Evolutionary conservation across 768 basidiomycete species (phyloP).

Genomic region (Termitomyces heimii): DNA sequence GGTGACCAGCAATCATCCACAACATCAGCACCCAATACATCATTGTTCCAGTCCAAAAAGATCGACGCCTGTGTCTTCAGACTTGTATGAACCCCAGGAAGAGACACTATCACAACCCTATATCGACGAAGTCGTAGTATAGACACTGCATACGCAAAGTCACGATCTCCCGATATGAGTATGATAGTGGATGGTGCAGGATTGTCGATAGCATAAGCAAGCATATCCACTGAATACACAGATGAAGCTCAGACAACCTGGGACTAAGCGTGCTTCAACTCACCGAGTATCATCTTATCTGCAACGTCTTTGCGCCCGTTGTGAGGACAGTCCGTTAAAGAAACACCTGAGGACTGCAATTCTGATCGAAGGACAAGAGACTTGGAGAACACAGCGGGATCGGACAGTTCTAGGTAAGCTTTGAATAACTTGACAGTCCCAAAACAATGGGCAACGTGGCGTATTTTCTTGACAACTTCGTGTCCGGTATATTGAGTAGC

Average conservation of each 20-base stretch:
- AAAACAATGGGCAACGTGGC: constrained; percentile 40
- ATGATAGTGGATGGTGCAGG: constrained; percentile 47
- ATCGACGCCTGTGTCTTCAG: constrained; percentile 50
- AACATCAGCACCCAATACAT: constrained; percentile 23
- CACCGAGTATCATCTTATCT: constrained; percentile 46
- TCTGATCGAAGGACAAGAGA: constrained; percentile 34
- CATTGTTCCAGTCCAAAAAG: constrained; percentile 43
- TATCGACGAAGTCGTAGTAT: constrained; percentile 48
- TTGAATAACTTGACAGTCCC: constrained; percentile 48
- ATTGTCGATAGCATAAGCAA: constrained; percentile 61
- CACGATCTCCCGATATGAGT: constrained; percentile 62
- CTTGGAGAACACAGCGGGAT: constrained; percentile 23
- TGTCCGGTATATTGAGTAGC: constrained; percentile 36
- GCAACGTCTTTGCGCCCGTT: constrained; percentile 33
- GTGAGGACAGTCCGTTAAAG: constrained; percentile 31
- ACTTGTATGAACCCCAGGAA: constrained; percentile 32
- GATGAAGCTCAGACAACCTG: background rate
- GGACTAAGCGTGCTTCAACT: constrained; percentile 16
- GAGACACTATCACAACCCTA: constrained; percentile 46
- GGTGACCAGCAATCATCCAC: constrained; percentile 7
- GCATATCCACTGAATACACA: constrained; percentile 52
- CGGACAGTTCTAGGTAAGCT: constrained; percentile 47
- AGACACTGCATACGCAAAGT: constrained; percentile 61
- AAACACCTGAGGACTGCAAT: constrained; percentile 42
- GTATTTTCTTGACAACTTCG: constrained; percentile 38